A percentile compares a stretch with the other conserved stretches of the same genome.
Conservation (phyloP, 2,329 filamentous ascomycete species). For the Clonostachys sp. region DNA sequence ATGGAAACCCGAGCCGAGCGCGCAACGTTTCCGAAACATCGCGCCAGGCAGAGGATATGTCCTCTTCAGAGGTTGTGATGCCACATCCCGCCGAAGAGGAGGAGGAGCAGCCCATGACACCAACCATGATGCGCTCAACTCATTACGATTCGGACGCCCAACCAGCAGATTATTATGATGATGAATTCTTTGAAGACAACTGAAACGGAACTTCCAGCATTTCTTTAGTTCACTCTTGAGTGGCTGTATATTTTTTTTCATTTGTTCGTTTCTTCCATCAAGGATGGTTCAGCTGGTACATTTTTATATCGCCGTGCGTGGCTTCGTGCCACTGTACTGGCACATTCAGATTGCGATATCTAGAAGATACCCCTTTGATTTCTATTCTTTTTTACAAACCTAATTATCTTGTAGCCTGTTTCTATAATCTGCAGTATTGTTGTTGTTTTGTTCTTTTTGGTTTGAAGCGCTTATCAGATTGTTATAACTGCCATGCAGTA, state of each 20-base stretch:
- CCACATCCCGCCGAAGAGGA: constrained; percentile 6
- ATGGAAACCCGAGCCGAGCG: constrained; percentile 26
- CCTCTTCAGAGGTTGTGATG: no score
- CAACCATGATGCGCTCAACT: constrained; percentile 55
- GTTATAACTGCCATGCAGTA: not conserved
- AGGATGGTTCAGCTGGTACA: not conserved
- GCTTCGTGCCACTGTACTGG: no score
- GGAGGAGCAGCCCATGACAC: constrained; percentile 45
- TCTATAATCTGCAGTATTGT: no score
- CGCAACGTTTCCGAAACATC: not conserved
- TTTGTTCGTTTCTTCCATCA: not conserved
- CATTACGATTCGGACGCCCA: constrained; percentile 59
- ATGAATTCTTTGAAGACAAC: constrained; percentile 50
- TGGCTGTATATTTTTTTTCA: not conserved
- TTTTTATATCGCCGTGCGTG: no score
- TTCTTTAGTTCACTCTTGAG: not conserved
- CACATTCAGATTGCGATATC: constrained; percentile 5
- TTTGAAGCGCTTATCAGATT: no score
- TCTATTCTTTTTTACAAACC: not conserved
- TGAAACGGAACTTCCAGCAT: constrained; percentile 2
- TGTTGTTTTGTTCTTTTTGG: no score
- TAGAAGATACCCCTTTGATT: constrained; percentile 7
- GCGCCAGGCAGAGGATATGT: no score
- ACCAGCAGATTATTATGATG: constrained; percentile 54
- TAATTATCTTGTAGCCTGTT: no score